phyloP scores from a whole-genome alignment of 306 rosid genomes.

The Gastrolobium villosum region DNA sequence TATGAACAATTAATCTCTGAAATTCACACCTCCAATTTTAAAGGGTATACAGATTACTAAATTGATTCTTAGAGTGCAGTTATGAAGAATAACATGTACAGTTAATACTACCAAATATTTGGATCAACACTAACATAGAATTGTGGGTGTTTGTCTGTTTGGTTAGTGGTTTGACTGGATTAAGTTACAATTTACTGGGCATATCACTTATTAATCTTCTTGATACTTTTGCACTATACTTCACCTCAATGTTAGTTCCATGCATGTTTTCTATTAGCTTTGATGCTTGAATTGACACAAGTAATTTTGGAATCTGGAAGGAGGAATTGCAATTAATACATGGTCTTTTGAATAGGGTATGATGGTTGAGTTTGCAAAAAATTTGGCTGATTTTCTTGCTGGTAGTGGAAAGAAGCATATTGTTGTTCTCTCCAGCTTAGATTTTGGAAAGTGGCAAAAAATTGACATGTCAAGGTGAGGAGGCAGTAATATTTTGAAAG shows the following conservation, averaged over 20 bases:
- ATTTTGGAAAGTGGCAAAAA: slow-evolving; percentile 88
- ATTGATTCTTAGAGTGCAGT: slow-evolving; percentile 17
- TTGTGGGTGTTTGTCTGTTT: slow-evolving; percentile 11
- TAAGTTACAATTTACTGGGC: slow-evolving; percentile 5
- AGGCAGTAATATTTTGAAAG: slow-evolving; percentile 25
- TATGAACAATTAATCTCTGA: background rate
- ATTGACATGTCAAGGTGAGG: slow-evolving; percentile 88
- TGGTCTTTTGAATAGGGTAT: slow-evolving; percentile 66
- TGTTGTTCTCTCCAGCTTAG: slow-evolving; percentile 87
- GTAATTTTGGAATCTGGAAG: slow-evolving; percentile 16
- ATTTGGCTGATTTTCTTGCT: slow-evolving; percentile 75
- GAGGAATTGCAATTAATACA: slow-evolving; percentile 32
- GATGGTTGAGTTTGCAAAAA: slow-evolving; percentile 81
- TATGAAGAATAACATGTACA: background rate
- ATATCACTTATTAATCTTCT: background rate
- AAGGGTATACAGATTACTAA: background rate
- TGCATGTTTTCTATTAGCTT: slow-evolving; percentile 21
- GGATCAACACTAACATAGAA: background rate
- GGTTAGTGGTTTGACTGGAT: slow-evolving; percentile 2
- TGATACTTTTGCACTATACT: background rate
- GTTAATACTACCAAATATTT: slow-evolving; percentile 14
- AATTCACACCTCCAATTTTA: background rate
- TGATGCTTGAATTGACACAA: slow-evolving; percentile 6
- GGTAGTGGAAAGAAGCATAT: slow-evolving; percentile 79
- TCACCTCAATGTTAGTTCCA: slow-evolving; percentile 34